Evolutionary conservation across 1,284 basidiomycete species (phyloP).

Genomic region (Chondrostereum purpureum): DNA sequence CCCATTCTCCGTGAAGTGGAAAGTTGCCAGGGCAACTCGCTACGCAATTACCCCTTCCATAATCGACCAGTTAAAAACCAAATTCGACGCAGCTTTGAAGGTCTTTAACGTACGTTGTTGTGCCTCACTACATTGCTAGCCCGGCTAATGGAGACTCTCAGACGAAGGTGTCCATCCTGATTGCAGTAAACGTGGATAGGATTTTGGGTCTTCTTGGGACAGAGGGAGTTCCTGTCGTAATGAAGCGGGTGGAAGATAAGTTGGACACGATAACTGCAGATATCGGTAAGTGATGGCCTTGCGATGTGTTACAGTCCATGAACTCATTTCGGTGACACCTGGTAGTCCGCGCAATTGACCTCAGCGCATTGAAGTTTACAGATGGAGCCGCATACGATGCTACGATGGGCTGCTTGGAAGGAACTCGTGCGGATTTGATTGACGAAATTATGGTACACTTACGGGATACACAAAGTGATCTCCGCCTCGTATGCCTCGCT

Average conservation of each 20-base stretch:
- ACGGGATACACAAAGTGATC: background rate
- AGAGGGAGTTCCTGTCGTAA: background rate
- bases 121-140: background rate
- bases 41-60: background rate
- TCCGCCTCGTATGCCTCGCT: background rate
- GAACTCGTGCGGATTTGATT: background rate
- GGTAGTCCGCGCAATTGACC: background rate
- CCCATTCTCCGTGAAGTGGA: background rate
- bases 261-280: background rate
- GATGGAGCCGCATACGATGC: background rate
- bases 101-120: background rate
- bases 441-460: background rate
- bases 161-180: background rate
- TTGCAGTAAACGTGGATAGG: background rate
- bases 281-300: background rate
- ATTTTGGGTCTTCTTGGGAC: background rate
- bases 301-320: background rate
- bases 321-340: background rate
- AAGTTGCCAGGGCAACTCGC: slow-evolving; percentile 18
- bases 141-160: background rate
- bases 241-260: background rate
- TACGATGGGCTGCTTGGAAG: background rate
- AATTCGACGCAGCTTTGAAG: background rate
- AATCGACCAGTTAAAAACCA: background rate
- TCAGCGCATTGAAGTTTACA: background rate